Conservation (phyloP, 805 yeast species). For the Candida odintsovae region DNA sequence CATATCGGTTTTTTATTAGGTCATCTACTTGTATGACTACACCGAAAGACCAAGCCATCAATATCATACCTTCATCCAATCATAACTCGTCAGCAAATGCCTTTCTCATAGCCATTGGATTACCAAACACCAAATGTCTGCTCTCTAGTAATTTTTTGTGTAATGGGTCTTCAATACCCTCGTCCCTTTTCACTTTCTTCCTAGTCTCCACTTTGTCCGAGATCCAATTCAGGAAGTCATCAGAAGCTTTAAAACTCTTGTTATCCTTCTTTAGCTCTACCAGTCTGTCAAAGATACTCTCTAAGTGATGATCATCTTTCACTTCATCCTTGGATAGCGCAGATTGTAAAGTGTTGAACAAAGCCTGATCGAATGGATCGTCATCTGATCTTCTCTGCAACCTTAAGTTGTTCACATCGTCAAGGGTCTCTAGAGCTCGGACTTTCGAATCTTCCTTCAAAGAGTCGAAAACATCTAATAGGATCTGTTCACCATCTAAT, state of each 20-base stretch:
- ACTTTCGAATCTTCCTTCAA: conserved; percentile 25
- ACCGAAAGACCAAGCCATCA: background rate
- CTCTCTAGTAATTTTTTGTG: conserved; percentile 36
- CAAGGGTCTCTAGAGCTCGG: conserved; percentile 40
- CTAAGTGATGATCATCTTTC: conserved; percentile 36
- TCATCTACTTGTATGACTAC: too few species aligned
- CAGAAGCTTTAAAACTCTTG: conserved; percentile 21
- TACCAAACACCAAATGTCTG: conserved; percentile 73
- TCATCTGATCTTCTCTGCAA: conserved; percentile 9
- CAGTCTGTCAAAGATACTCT: conserved; percentile 35
- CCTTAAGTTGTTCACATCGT: conserved; percentile 30
- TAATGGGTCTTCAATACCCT: conserved; percentile 23
- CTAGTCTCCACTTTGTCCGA: conserved; percentile 36
- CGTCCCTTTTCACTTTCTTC: conserved; percentile 20
- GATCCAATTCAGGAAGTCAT: conserved; percentile 59
- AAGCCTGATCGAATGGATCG: conserved; percentile 3
- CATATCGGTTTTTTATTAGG: background rate
- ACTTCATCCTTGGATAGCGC: conserved; percentile 21
- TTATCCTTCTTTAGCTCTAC: conserved; percentile 29
- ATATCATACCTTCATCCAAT: background rate
- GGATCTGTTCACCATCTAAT: conserved; percentile 15
- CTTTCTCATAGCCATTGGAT: conserved; percentile 64
- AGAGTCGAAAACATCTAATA: conserved; percentile 22
- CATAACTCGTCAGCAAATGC: conserved; percentile 47
- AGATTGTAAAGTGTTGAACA: conserved; percentile 16